Conservation (phyloP, 1,139 yeast genomes). For the Hyphopichia pseudoburtonii region DNA sequence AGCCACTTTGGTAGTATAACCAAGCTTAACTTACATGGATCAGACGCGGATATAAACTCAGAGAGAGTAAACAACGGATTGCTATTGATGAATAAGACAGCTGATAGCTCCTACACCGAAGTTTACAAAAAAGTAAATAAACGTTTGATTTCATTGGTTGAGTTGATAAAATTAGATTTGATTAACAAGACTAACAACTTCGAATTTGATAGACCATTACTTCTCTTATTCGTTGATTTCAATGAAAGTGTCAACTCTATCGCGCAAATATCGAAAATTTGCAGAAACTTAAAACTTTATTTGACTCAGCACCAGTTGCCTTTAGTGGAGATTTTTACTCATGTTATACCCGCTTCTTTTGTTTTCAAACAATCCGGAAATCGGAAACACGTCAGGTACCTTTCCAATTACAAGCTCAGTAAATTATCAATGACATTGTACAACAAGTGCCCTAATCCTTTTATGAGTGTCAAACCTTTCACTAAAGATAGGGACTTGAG, state of each 20-base stretch:
- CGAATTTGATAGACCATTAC: conserved; percentile 46
- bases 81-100: conserved; percentile 23
- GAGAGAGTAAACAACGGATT: conserved; percentile 36
- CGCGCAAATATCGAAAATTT: conserved; percentile 47
- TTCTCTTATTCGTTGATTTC: conserved; percentile 48
- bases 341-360: conserved; percentile 56
- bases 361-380: conserved; percentile 37
- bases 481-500: conserved; percentile 11
- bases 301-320: conserved; percentile 42
- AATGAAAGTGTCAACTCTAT: conserved; percentile 45
- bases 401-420: conserved; percentile 49
- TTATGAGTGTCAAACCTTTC: conserved; percentile 5
- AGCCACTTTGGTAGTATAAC: conserved; percentile 50
- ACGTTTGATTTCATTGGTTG: conserved; percentile 32
- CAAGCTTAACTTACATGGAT: conserved; percentile 28
- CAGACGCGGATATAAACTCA: conserved; percentile 32
- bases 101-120: conserved; percentile 19
- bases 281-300: conserved; percentile 47
- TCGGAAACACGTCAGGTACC: conserved; percentile 43
- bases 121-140: conserved; percentile 31
- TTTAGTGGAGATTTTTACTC: conserved; percentile 49
- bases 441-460: conserved; percentile 49
- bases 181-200: conserved; percentile 43
- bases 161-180: conserved; percentile 37
- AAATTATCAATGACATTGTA: conserved; percentile 62